phyloP scores from a whole-genome alignment of 805 yeast species.

The Sugiyamaella chiloensis region DNA sequence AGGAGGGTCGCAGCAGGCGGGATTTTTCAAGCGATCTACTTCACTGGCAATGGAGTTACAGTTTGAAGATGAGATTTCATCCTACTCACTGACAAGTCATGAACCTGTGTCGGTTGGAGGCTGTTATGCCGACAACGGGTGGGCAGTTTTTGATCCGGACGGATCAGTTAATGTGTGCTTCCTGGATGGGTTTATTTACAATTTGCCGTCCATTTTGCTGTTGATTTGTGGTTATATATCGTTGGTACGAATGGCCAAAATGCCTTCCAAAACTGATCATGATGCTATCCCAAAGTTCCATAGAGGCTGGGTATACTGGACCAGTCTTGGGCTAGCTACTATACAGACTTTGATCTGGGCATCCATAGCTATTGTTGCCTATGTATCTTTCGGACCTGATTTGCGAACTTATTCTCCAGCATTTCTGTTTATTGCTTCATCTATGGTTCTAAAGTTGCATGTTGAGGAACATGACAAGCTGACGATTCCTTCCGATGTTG shows the following conservation, averaged over 20 bases:
- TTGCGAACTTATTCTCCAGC: constrained; percentile 13
- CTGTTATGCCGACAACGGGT: constrained; percentile 16
- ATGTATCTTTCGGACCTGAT: constrained; percentile 9
- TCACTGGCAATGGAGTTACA: background rate
- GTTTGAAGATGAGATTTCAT: background rate
- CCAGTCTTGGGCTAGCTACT: constrained; percentile 4
- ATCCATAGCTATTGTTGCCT: constrained; percentile 2
- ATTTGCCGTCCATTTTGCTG: constrained; percentile 15
- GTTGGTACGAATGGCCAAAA: background rate
- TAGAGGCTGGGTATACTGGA: background rate
- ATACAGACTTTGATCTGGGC: constrained; percentile 9
- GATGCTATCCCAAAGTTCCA: background rate
- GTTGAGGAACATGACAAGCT: constrained; percentile 15
- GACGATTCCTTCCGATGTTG: constrained; percentile 19
- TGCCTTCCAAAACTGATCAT: background rate
- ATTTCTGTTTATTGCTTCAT: constrained; percentile 4
- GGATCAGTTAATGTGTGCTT: constrained; percentile 24
- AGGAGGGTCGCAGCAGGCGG: no score
- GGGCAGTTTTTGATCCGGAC: constrained; percentile 16
- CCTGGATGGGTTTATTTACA: constrained; percentile 17
- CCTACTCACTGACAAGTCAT: background rate
- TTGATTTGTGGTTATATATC: constrained; percentile 8
- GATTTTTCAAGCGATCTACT: no score
- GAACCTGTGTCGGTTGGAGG: background rate
- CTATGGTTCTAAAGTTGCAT: constrained; percentile 16